Evolutionary conservation across 345 rosid species (phyloP).

Genomic region (Pseudoturritis turrita): DNA sequence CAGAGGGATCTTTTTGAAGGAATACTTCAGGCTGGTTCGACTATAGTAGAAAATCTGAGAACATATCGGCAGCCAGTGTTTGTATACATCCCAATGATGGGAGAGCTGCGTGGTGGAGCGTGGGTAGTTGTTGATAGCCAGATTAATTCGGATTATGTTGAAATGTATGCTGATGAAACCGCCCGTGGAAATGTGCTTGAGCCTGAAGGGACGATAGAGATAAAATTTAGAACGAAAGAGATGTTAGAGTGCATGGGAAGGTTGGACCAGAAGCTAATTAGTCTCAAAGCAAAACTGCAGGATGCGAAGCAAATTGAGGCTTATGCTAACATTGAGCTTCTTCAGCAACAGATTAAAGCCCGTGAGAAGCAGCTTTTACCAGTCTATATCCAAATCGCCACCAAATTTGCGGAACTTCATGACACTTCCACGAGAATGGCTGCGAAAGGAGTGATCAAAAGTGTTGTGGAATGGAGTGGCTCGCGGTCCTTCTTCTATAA

Average conservation of each 20-base stretch:
- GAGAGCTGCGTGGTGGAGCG: conserved; percentile 99
- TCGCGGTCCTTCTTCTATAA: conserved; percentile 72
- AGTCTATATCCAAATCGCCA: conserved; percentile 81
- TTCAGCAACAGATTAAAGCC: conserved; percentile 65
- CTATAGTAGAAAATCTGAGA: conserved; percentile 95
- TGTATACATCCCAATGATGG: conserved; percentile 97
- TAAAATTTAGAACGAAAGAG: conserved; percentile 89
- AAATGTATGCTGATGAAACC: conserved; percentile 95
- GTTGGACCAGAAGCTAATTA: conserved; percentile 69
- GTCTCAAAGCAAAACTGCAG: conserved; percentile 58
- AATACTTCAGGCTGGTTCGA: conserved; percentile 98
- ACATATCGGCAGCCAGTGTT: conserved; percentile 95
- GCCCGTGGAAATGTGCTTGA: conserved; percentile 97
- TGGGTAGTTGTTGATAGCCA: conserved; percentile 98
- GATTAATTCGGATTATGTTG: conserved; percentile 90
- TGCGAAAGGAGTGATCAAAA: conserved; percentile 84
- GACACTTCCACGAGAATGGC: conserved; percentile 95
- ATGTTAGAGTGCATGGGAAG: conserved; percentile 97
- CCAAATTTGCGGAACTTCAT: conserved; percentile 93
- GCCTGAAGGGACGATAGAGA: conserved; percentile 98
- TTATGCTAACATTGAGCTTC: conserved; percentile 40
- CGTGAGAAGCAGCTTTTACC: conserved; percentile 93
- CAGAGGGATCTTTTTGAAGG: conserved; percentile 99
- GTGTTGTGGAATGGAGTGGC: conserved; percentile 77
- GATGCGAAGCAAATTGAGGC: conserved; percentile 56